phyloP scores from a whole-genome alignment of 768 basidiomycete species.

The Rhodotorula graminis region DNA sequence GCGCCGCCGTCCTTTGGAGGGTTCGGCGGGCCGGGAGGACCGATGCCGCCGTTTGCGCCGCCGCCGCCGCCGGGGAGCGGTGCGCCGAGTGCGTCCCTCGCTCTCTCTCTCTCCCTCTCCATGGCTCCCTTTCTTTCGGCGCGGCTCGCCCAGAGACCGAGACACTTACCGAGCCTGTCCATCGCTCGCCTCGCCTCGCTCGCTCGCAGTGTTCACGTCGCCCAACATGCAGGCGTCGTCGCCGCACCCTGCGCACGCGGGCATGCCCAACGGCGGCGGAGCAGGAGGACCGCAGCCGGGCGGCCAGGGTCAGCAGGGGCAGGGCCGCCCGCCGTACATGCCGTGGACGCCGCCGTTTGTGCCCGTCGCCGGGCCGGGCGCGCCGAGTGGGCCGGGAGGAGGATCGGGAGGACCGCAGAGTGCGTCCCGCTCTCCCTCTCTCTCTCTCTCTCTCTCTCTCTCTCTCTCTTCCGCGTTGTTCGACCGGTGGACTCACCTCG shows the following conservation, averaged over 20 bases:
- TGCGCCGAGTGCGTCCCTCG: not conserved
- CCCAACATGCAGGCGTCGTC: not conserved
- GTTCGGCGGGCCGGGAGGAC: not conserved
- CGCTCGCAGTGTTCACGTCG: not conserved
- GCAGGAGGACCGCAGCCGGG: too few species aligned
- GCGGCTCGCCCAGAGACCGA: too few species aligned
- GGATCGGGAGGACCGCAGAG: not conserved
- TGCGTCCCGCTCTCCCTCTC: not conserved
- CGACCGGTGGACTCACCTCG: not conserved
- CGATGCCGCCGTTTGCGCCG: not conserved
- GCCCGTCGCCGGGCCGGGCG: not conserved
- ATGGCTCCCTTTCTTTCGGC: too few species aligned
- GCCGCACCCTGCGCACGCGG: not conserved
- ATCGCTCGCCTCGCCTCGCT: too few species aligned
- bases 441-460: not conserved
- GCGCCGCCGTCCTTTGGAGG: not conserved
- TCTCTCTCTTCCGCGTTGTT: not conserved
- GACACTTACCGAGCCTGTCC: too few species aligned
- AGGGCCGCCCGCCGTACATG: not conserved
- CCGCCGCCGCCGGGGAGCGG: not conserved
- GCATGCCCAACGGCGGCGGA: not conserved
- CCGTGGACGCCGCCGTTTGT: not conserved
- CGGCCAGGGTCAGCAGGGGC: not conserved
- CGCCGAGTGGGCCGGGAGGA: too few species aligned
- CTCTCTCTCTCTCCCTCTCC: too few species aligned